Percentiles rank a stretch among this genome's conserved stretches.
These are phyloP conservation scores for Peterozyma toletana DNA, from an alignment of 805 yeast genomes.

Conservation along the genomic window DNA sequence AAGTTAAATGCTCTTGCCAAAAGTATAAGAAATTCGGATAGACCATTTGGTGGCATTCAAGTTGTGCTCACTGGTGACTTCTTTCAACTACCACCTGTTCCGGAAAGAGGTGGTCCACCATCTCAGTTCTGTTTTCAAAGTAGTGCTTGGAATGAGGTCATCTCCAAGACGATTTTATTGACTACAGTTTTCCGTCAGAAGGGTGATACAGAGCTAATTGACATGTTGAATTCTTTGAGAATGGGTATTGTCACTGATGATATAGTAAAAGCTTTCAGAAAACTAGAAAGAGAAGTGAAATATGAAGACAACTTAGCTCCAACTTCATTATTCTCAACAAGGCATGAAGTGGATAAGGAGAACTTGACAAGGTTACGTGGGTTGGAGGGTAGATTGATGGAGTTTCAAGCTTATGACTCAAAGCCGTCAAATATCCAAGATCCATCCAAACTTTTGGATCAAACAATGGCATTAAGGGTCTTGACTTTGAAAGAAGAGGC, in stretches of 20 bases:
- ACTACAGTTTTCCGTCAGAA: constrained; percentile 83
- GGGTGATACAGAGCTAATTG: constrained; percentile 69
- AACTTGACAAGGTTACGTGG: constrained; percentile 44
- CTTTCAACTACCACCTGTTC: constrained; percentile 91
- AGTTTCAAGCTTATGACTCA: constrained; percentile 40
- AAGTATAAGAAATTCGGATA: constrained; percentile 31
- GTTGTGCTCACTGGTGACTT: constrained; percentile 90
- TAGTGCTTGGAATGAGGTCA: constrained; percentile 55
- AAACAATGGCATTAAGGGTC: constrained; percentile 63
- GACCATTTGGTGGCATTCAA: constrained; percentile 94
- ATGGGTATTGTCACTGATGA: constrained; percentile 53
- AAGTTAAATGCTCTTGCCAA: constrained; percentile 70
- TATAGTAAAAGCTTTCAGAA: constrained; percentile 39
- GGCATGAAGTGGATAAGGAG: constrained; percentile 77
- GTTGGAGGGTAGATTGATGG: constrained; percentile 38
- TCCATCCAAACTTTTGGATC: constrained; percentile 31
- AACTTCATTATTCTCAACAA: constrained; percentile 82
- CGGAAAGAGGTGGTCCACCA: constrained; percentile 27
- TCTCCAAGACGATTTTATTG: constrained; percentile 61
- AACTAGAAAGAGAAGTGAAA: constrained; percentile 47
- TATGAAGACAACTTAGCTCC: constrained; percentile 78
- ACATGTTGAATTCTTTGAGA: constrained; percentile 76
- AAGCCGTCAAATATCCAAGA: constrained; percentile 14
- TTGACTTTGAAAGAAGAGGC: constrained; percentile 74
- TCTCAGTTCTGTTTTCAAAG: constrained; percentile 70